Evolutionary conservation across 768 basidiomycete genomes (phyloP).

Genomic region (Phanerodontia chrysosporium): DNA sequence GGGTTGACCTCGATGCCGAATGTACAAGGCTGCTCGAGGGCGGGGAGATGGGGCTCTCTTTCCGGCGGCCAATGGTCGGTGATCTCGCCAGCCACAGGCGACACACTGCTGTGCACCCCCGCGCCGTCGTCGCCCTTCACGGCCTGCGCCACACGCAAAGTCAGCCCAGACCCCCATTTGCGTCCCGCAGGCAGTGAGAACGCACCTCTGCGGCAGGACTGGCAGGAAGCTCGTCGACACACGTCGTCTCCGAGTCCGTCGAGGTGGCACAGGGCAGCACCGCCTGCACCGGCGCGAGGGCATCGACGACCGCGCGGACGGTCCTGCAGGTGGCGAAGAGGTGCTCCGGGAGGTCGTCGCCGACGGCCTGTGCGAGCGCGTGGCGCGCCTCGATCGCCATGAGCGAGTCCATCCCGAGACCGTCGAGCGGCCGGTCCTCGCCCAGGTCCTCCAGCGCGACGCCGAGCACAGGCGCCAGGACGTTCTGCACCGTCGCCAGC

Average conservation of each 20-base stretch:
- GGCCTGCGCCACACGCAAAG: constrained; percentile 31
- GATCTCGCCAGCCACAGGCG: not conserved
- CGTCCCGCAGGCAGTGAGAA: no score
- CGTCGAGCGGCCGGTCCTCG: constrained; percentile 42
- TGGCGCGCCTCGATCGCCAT: constrained; percentile 59
- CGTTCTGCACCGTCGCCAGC: constrained; percentile 14
- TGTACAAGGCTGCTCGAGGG: not conserved
- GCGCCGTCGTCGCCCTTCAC: constrained; percentile 37
- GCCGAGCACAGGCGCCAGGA: constrained; percentile 46
- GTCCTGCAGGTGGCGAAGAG: constrained; percentile 41
- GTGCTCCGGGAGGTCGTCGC: constrained; percentile 39
- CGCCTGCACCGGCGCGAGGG: not conserved
- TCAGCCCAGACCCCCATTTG: no score
- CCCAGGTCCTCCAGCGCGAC: constrained; percentile 32
- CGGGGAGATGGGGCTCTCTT: not conserved
- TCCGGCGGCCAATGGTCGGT: not conserved
- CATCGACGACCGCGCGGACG: constrained; percentile 32
- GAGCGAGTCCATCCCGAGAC: constrained; percentile 61
- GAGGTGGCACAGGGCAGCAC: constrained; percentile 29
- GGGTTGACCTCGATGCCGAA: constrained; percentile 14
- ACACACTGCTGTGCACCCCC: constrained; percentile 12
- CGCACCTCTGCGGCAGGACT: no score
- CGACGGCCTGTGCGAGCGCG: constrained; percentile 37
- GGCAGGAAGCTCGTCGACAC: constrained; percentile 46
- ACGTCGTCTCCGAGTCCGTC: constrained; percentile 34